phyloP scores from a whole-genome alignment of 805 yeast species.

The Hagleromyces aurorensis region DNA sequence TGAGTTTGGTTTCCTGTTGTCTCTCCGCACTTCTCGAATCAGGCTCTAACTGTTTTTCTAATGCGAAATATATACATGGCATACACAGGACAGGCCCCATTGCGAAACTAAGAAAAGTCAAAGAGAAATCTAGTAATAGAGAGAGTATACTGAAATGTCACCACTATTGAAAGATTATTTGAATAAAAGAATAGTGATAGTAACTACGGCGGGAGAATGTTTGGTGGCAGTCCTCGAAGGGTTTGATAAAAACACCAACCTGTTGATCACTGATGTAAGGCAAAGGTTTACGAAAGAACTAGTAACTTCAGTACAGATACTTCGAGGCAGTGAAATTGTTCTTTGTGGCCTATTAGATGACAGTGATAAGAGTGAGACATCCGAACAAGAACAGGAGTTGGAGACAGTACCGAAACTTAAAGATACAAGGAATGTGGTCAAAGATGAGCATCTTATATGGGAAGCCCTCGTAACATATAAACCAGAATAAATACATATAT shows the following conservation, averaged over 20 bases:
- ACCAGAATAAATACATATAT: conserved; percentile 3
- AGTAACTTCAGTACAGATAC: conserved; percentile 13
- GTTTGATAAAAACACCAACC: conserved; percentile 56
- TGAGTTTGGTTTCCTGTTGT: neutral
- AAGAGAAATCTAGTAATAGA: neutral
- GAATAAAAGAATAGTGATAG: conserved; percentile 43
- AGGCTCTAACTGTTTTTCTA: conserved; percentile 1
- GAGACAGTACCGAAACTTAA: conserved; percentile 16
- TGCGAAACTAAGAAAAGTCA: neutral
- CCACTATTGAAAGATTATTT: conserved; percentile 27
- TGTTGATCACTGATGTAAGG: conserved; percentile 43
- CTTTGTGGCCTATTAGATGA: conserved; percentile 23
- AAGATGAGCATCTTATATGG: conserved; percentile 26
- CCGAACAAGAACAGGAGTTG: neutral
- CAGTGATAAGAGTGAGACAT: neutral
- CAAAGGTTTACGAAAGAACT: conserved; percentile 39
- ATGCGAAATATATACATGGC: neutral
- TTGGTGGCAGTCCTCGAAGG: conserved; percentile 46
- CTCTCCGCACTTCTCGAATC: neutral
- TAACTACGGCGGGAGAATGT: conserved; percentile 51
- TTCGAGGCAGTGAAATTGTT: conserved; percentile 30
- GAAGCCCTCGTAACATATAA: conserved; percentile 6
- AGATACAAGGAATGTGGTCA: conserved; percentile 21
- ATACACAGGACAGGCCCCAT: conserved; percentile 2
- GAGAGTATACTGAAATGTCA: conserved; percentile 24